phyloP scores from a whole-genome alignment of 2,329 filamentous ascomycete genomes.

The Nemania abortiva region DNA sequence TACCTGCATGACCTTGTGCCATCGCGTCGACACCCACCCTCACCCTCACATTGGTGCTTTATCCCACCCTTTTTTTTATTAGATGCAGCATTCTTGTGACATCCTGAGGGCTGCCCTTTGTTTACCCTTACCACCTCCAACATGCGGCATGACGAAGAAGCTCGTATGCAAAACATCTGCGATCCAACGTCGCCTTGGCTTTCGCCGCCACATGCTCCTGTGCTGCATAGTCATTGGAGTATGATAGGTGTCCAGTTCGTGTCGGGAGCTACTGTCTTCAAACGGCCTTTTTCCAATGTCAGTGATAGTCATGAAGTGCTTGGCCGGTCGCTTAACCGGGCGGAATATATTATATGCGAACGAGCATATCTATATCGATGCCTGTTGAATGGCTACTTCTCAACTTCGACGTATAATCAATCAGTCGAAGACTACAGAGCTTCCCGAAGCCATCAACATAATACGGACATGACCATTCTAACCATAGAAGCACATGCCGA shows the following conservation, averaged over 20 bases:
- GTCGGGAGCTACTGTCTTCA: not conserved
- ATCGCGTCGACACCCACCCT: conserved; percentile 23
- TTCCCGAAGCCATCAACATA: no score
- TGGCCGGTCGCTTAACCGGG: not conserved
- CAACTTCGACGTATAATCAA: not conserved
- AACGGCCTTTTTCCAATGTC: not conserved
- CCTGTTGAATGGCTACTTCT: not conserved
- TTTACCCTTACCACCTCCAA: conserved; percentile 22
- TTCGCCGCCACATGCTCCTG: conserved; percentile 6
- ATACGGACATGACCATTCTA: no score
- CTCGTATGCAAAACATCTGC: conserved; percentile 36
- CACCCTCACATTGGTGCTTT: not conserved
- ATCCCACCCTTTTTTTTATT: conserved; percentile 16
- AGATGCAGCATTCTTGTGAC: conserved; percentile 3
- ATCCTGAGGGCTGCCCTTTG: conserved; percentile 7
- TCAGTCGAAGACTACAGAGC: not conserved
- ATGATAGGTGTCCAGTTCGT: not conserved
- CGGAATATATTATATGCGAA: not conserved
- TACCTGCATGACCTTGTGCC: conserved; percentile 23
- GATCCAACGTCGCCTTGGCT: conserved; percentile 14
- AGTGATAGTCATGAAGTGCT: not conserved
- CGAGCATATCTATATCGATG: not conserved
- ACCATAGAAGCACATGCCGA: no score
- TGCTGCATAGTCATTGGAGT: not conserved
- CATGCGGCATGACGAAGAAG: conserved; percentile 35